Conservation (phyloP, 257 asterid species). For the Linaria vulgaris region DNA sequence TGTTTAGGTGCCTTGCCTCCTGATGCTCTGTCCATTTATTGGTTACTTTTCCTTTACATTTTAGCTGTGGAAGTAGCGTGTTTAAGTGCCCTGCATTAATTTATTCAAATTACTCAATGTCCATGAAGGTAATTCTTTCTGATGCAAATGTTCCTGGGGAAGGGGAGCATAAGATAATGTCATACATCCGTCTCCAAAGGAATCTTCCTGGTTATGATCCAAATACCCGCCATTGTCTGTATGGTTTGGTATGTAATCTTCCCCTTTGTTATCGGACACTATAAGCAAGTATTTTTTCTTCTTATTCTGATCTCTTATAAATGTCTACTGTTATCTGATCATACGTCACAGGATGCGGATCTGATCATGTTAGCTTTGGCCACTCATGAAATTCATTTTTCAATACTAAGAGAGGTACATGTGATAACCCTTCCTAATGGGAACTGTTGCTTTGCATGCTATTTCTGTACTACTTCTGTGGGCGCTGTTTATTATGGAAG, state of each 20-base stretch:
- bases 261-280: background rate
- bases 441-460: too few relatives aligned
- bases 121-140: slow-evolving; percentile 83
- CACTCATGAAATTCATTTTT: slow-evolving; percentile 92
- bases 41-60: too few relatives aligned
- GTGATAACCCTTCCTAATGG: background rate
- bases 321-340: background rate
- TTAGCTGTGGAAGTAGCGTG: slow-evolving; percentile 9
- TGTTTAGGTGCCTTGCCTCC: slow-evolving; percentile 51
- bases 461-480: too few relatives aligned
- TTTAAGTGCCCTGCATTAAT: slow-evolving; percentile 22
- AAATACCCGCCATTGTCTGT: slow-evolving; percentile 87
- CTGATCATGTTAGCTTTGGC: slow-evolving; percentile 88
- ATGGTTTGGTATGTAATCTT: slow-evolving; percentile 73
- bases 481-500: slow-evolving; percentile 4
- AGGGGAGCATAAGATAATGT: slow-evolving; percentile 97
- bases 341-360: slow-evolving; percentile 57
- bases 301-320: background rate
- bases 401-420: slow-evolving; percentile 90
- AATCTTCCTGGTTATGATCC: slow-evolving; percentile 88
- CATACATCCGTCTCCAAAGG: slow-evolving; percentile 89
- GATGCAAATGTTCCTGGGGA: slow-evolving; percentile 99
- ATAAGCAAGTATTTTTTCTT: slow-evolving; percentile 1
- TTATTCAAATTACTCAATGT: slow-evolving; percentile 27
- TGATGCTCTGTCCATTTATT: too few relatives aligned